Conservation (phyloP, 2,329 filamentous ascomycete species). For the Neonectria neomacrospora region DNA sequence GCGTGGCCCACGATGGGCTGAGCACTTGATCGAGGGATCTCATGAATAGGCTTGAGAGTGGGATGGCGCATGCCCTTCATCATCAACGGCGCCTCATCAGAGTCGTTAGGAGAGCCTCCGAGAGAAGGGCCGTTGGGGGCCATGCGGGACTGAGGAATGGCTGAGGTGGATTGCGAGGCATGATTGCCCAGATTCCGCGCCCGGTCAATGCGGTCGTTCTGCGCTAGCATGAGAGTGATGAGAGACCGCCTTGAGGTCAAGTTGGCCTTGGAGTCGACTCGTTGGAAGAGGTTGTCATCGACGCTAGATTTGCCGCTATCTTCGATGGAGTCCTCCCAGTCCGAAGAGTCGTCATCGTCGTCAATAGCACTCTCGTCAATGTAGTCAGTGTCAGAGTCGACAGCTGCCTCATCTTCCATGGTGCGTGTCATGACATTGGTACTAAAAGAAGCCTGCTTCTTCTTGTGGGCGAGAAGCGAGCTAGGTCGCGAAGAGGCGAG, state of each 20-base stretch:
- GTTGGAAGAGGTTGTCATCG: conserved; percentile 86
- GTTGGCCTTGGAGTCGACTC: conserved; percentile 88
- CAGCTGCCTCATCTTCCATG: conserved; percentile 65
- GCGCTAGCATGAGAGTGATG: conserved; percentile 86
- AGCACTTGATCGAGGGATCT: conserved; percentile 72
- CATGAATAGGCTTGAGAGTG: conserved; percentile 65
- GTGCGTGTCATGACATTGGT: conserved; percentile 77
- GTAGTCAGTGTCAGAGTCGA: conserved; percentile 72
- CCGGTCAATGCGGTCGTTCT: conserved; percentile 80
- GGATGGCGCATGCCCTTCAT: conserved; percentile 69
- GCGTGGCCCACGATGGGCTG: conserved; percentile 84
- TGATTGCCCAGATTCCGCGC: conserved; percentile 75
- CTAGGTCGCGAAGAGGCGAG: conserved; percentile 58
- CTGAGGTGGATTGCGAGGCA: conserved; percentile 73
- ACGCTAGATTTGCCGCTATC: conserved; percentile 86
- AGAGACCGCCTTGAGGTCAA: conserved; percentile 87
- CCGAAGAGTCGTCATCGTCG: conserved; percentile 72
- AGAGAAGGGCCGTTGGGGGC: conserved; percentile 56
- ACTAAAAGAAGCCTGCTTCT: conserved; percentile 86
- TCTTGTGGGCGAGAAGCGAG: conserved; percentile 58
- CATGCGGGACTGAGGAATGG: conserved; percentile 73
- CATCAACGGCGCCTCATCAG: conserved; percentile 70
- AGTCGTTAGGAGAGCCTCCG: conserved; percentile 66
- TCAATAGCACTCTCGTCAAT: conserved; percentile 87
- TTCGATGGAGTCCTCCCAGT: conserved; percentile 75